Conservation (phyloP, 768 basidiomycete species). For the Hortiboletus flavorubellus region DNA sequence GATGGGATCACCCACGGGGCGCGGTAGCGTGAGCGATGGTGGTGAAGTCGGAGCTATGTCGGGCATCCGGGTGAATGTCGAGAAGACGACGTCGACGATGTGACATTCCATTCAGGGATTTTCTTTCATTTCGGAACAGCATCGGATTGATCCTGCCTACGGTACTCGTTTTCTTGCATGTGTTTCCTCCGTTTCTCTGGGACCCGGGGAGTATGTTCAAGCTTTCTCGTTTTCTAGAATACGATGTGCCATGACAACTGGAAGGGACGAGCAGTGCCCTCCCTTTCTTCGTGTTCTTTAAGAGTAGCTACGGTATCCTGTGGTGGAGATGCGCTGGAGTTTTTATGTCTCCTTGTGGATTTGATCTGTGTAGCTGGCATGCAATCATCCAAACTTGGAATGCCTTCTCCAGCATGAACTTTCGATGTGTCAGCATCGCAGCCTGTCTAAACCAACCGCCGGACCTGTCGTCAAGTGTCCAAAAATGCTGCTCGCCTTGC, state of each 20-base stretch:
- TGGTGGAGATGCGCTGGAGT: background rate
- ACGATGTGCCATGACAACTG: slow-evolving; percentile 11
- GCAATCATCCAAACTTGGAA: slow-evolving; percentile 7
- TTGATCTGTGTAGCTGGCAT: background rate
- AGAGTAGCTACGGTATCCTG: background rate
- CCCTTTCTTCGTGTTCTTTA: slow-evolving; percentile 7
- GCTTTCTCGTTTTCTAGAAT: slow-evolving; percentile 22
- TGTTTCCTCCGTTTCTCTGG: slow-evolving; percentile 8
- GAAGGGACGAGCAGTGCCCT: slow-evolving; percentile 17
- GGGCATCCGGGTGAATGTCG: slow-evolving; percentile 60
- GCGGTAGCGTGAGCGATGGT: slow-evolving; percentile 22
- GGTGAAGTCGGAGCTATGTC: slow-evolving; percentile 19
- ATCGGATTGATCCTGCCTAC: slow-evolving; percentile 27
- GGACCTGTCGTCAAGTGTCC: background rate
- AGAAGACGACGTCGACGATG: slow-evolving; percentile 54
- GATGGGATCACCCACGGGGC: slow-evolving; percentile 21
- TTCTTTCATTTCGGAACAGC: slow-evolving; percentile 23
- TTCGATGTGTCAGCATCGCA: slow-evolving; percentile 9
- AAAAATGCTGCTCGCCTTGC: slow-evolving; percentile 37
- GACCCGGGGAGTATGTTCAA: slow-evolving; percentile 7
- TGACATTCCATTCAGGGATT: slow-evolving; percentile 22
- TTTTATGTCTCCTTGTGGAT: background rate
- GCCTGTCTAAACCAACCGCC: background rate
- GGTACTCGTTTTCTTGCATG: slow-evolving; percentile 22
- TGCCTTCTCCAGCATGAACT: no score